Conservation (phyloP, 805 yeast species). For the Metschnikowia proteae region DNA sequence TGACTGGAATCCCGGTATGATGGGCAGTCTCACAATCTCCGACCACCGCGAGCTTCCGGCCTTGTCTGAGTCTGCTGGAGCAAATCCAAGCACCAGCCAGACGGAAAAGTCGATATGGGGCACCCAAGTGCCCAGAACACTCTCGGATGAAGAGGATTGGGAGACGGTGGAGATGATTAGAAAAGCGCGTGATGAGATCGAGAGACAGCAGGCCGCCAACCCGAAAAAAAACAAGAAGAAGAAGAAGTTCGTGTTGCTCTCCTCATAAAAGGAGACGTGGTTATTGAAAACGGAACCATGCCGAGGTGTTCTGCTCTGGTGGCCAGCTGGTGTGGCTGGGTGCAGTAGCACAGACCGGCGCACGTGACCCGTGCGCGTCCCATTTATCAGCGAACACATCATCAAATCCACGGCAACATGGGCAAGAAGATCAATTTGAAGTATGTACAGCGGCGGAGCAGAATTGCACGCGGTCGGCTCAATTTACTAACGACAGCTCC, state of each 20-base stretch:
- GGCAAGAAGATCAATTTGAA: slow-evolving; percentile 23
- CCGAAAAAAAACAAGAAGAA: slow-evolving; percentile 36
- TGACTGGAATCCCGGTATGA: slow-evolving; percentile 18
- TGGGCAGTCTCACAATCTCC: slow-evolving; percentile 36
- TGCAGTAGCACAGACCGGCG: not conserved
- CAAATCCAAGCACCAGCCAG: not conserved
- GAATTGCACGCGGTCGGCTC: not conserved
- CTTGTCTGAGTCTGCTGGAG: slow-evolving; percentile 17
- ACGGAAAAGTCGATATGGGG: slow-evolving; percentile 66
- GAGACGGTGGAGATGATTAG: slow-evolving; percentile 52
- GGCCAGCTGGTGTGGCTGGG: too few relatives aligned
- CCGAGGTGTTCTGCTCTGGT: too few relatives aligned
- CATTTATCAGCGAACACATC: not conserved
- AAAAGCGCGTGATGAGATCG: slow-evolving; percentile 48
- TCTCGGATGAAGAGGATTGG: slow-evolving; percentile 41
- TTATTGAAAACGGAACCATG: not conserved
- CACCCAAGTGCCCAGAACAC: slow-evolving; percentile 46
- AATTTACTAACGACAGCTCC: slow-evolving; percentile 32
- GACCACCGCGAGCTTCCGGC: slow-evolving; percentile 38
- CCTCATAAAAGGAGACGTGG: slow-evolving; percentile 14
- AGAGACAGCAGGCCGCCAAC: slow-evolving; percentile 20
- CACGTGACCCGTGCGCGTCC: slow-evolving; percentile 1
- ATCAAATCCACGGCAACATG: slow-evolving; percentile 13
- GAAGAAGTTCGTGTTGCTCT: slow-evolving; percentile 40
- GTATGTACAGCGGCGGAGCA: slow-evolving; percentile 17